phyloP scores from a whole-genome alignment of 2,329 filamentous ascomycete genomes.

The Exophiala mesophila region DNA sequence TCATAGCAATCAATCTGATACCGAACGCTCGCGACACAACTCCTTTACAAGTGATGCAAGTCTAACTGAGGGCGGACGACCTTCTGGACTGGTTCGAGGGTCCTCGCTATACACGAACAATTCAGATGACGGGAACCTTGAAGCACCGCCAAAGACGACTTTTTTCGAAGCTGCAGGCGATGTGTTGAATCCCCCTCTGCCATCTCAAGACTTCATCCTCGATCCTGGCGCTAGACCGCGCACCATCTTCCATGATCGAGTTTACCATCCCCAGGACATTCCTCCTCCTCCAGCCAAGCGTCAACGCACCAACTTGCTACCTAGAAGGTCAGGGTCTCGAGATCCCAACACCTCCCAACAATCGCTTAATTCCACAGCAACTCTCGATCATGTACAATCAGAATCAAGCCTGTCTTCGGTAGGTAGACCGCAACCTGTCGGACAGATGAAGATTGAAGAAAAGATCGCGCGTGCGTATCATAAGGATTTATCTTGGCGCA shows the following conservation, averaged over 20 bases:
- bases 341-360: constrained; percentile 4
- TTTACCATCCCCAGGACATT: constrained; percentile 92
- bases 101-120: constrained; percentile 46
- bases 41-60: background rate
- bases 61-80: background rate
- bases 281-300: constrained; percentile 63
- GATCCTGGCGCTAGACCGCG: constrained; percentile 76
- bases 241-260: constrained; percentile 93
- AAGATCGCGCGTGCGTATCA: constrained; percentile 97
- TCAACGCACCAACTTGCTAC: constrained; percentile 37
- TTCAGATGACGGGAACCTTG: constrained; percentile 40
- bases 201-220: constrained; percentile 72
- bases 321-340: constrained; percentile 7
- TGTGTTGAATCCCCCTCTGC: constrained; percentile 82
- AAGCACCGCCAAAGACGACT: constrained; percentile 80
- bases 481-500: constrained; percentile 85
- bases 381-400: constrained; percentile 5
- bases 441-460: constrained; percentile 81
- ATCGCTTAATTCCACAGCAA: constrained; percentile 1
- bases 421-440: constrained; percentile 31
- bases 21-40: constrained; percentile 6
- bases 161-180: constrained; percentile 95
- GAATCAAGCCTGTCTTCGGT: constrained; percentile 39
- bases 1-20: constrained; percentile 34
- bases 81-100: constrained; percentile 40